Base-by-base conservation (phyloP, 805 yeast species). In the Wickerhamiella domercqiae region DNA sequence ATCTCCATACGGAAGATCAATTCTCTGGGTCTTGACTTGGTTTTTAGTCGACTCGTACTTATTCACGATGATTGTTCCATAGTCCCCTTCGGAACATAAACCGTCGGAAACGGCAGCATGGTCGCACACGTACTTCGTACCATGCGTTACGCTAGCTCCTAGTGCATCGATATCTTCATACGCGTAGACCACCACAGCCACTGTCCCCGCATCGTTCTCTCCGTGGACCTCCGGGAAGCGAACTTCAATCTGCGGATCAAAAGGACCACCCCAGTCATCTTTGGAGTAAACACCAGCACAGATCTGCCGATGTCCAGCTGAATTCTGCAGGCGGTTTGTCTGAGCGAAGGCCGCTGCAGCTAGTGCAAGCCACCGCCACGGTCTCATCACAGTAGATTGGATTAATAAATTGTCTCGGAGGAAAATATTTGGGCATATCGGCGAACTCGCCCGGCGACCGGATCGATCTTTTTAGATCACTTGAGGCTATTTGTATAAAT, bases 281-380 rank as follows among this genome's bases (percentile, higher is more conserved):
- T 75, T 75, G 39, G 86, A 70, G 60, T 87, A 87, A 75, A 87
- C 78, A 25, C 98, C 98, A 3, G 84, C 68, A 56, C 98, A 87
- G 19, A 72, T 71, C 50, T 81, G 90, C 14, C 75, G 64, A 35
- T 69, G 60, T 7, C 50, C 57, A 13, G 68, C 55, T 33, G 68
- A 67, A 45, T 82, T 64, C 7, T 45, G 33, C 37, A 48, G 42
- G 7, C 28, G 19, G 31, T 36, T 36, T 15, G 46, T 45, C 34
- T 48, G 51, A 34, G 50, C 52, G 30, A 21, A 9, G 42, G 47
- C 21, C 32, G 42, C 30, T 6, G 38, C 36, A 11, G 43, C 47
- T 29, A 28, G 28, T 21, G 33, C 28, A 30, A 39, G 39, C 42
- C 28, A 16, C 36, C 14, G 9, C 24, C 38, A 21, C 15, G 11